A percentile compares a stretch with the other conserved stretches of the same genome.
These are phyloP conservation scores for Annulohypoxylon bovei DNA, from an alignment of 495 filamentous ascomycete species.

Conservation along the genomic window DNA sequence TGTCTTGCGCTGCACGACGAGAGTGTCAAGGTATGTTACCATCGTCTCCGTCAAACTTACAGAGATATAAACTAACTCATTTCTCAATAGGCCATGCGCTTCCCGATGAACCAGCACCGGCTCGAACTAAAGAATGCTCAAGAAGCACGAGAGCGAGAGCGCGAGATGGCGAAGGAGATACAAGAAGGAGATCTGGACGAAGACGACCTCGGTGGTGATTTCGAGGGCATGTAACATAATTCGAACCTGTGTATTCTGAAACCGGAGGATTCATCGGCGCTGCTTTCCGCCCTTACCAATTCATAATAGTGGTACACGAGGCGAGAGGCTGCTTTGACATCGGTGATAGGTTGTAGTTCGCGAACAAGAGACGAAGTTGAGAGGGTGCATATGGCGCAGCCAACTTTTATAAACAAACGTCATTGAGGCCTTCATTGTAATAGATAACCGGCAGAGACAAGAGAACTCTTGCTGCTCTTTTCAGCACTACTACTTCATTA, in stretches of 20 bases:
- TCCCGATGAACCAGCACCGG: conserved; percentile 99
- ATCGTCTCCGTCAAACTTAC: neutral
- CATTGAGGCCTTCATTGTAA: conserved; percentile 39
- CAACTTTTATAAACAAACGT: conserved; percentile 29
- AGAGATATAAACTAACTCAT: conserved; percentile 19
- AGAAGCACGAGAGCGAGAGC: conserved; percentile 93
- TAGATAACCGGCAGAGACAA: conserved; percentile 33
- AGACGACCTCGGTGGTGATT: conserved; percentile 95
- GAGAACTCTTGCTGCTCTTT: conserved; percentile 18
- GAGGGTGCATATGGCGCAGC: conserved; percentile 14
- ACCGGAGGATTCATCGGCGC: conserved; percentile 26
- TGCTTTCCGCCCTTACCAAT: conserved; percentile 11
- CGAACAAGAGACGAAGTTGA: conserved; percentile 23
- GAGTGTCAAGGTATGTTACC: conserved; percentile 86
- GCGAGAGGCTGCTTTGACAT: conserved; percentile 13
- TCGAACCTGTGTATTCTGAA: conserved; percentile 46
- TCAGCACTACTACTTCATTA: neutral
- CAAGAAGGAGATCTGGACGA: conserved; percentile 97
- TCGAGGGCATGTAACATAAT: conserved; percentile 86
- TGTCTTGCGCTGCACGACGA: conserved; percentile 94
- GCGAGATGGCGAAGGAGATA: conserved; percentile 98
- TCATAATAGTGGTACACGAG: conserved; percentile 22
- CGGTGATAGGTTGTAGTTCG: conserved; percentile 31
- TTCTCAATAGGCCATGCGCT: conserved; percentile 84
- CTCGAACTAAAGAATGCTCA: conserved; percentile 97